A percentile compares a stretch with the other conserved stretches of the same genome.
Evolutionary conservation across 2,329 filamentous ascomycete genomes (phyloP).

Genomic region (Sphaerulina musiva): DNA sequence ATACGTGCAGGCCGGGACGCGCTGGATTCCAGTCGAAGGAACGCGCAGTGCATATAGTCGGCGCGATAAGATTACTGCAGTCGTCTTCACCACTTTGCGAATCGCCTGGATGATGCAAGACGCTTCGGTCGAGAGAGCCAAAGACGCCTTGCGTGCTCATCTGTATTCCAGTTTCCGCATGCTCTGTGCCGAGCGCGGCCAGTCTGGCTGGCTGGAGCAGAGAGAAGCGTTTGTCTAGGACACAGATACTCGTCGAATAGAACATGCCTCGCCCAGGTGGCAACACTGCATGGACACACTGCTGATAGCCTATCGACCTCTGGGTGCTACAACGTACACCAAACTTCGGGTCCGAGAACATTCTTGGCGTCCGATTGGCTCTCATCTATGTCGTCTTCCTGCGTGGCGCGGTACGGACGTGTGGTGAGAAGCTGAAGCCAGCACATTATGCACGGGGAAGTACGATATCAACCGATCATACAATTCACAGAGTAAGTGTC

Average conservation of each 20-base stretch:
- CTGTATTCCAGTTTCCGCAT: slow-evolving; percentile 7
- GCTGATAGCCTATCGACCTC: not conserved
- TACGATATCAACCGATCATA: not conserved
- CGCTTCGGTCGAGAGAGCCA: not conserved
- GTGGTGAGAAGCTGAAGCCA: not conserved
- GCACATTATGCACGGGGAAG: not conserved
- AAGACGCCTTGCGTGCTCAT: slow-evolving; percentile 3
- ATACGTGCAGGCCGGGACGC: slow-evolving; percentile 4
- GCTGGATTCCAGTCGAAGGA: slow-evolving; percentile 2
- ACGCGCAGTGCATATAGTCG: not conserved
- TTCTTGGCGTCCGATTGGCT: slow-evolving; percentile 9
- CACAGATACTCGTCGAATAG: not conserved
- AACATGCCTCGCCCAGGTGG: not conserved
- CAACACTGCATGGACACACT: not conserved
- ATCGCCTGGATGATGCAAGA: slow-evolving; percentile 10
- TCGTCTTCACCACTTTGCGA: slow-evolving; percentile 4
- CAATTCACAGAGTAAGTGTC: too few species aligned
- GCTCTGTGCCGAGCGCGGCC: slow-evolving; percentile 4
- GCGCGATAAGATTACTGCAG: not conserved
- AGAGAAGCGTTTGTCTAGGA: slow-evolving; percentile 1
- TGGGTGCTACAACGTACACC: not conserved
- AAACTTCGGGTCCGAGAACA: slow-evolving; percentile 3
- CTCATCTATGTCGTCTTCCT: not conserved
- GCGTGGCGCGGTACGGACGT: not conserved
- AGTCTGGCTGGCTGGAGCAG: slow-evolving; percentile 4